phyloP scores from a whole-genome alignment of 148 eudicot species.

The Camellia japonica region DNA sequence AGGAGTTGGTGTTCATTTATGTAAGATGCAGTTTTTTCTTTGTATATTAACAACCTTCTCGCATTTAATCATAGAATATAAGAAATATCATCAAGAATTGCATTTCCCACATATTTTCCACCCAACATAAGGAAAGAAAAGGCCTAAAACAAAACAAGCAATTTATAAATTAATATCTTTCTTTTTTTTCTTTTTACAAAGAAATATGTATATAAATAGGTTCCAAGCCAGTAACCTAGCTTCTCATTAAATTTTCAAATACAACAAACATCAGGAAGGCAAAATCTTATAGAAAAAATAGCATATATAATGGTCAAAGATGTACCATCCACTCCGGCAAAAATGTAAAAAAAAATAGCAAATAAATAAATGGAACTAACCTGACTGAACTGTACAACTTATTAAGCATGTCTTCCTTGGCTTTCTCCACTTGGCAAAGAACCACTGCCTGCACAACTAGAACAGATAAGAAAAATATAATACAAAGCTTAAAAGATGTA shows the following conservation, averaged over 20 bases:
- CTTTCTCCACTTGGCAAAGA: conserved; percentile 97
- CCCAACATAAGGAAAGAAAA: background rate
- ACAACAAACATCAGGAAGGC: background rate
- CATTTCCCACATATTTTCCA: background rate
- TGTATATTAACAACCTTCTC: background rate
- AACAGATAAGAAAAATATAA: conserved; percentile 1
- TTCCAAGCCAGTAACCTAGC: background rate
- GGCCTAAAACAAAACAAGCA: background rate
- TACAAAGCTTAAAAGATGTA: background rate
- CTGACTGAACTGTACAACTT: conserved; percentile 89
- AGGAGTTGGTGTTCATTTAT: background rate
- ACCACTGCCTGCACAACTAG: conserved; percentile 76
- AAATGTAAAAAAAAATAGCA: background rate
- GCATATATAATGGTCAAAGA: background rate
- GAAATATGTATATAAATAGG: background rate
- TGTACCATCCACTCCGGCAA: background rate
- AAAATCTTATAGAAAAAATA: background rate
- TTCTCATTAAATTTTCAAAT: background rate
- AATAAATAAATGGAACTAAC: conserved; percentile 37
- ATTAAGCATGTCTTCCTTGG: conserved; percentile 97
- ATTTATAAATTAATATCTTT: background rate
- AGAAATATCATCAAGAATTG: background rate
- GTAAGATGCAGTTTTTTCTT: background rate
- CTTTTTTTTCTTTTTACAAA: background rate
- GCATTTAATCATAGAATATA: background rate